phyloP scores from a whole-genome alignment of 1,284 basidiomycete genomes.

The Ustilago nuda region DNA sequence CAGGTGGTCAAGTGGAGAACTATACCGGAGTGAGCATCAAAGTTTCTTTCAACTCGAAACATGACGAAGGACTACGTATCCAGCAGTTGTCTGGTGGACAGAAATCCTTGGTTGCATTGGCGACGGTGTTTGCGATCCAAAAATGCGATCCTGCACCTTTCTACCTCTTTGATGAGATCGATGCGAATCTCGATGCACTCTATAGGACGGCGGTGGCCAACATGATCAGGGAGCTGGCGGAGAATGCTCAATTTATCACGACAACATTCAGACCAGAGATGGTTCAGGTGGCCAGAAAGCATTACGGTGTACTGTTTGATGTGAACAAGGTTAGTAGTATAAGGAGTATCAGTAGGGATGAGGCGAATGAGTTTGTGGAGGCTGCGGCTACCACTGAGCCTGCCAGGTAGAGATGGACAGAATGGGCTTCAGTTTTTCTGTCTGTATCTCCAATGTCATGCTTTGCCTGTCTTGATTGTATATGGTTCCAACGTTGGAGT shows the following conservation, averaged over 20 bases:
- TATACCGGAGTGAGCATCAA: slow-evolving; percentile 98
- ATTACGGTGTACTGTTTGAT: slow-evolving; percentile 99
- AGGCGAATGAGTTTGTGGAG: slow-evolving; percentile 89
- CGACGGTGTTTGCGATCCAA: slow-evolving; percentile 97
- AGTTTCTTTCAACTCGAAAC: slow-evolving; percentile 98
- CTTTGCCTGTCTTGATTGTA: not conserved
- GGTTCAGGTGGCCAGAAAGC: slow-evolving; percentile 92
- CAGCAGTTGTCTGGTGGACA: slow-evolving; percentile 98
- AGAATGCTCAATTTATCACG: slow-evolving; percentile 94
- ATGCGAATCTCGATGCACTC: slow-evolving; percentile 96
- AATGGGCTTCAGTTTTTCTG: not conserved
- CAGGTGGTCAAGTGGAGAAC: slow-evolving; percentile 77
- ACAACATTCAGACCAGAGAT: slow-evolving; percentile 99
- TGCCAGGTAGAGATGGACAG: slow-evolving; percentile 11
- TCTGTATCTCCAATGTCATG: too few relatives aligned
- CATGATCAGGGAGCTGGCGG: slow-evolving; percentile 92
- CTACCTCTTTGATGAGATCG: slow-evolving; percentile 99
- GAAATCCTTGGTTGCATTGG: slow-evolving; percentile 95
- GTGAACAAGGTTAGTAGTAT: slow-evolving; percentile 89
- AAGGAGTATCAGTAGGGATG: slow-evolving; percentile 81
- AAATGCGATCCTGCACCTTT: slow-evolving; percentile 99
- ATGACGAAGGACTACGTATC: slow-evolving; percentile 93
- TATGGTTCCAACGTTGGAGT: not conserved
- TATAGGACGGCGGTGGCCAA: slow-evolving; percentile 95
- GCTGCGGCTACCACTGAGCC: slow-evolving; percentile 54